Evolutionary conservation across 2,329 filamentous ascomycete species (phyloP).

Genomic region (Conoideocrella luteorostrata): DNA sequence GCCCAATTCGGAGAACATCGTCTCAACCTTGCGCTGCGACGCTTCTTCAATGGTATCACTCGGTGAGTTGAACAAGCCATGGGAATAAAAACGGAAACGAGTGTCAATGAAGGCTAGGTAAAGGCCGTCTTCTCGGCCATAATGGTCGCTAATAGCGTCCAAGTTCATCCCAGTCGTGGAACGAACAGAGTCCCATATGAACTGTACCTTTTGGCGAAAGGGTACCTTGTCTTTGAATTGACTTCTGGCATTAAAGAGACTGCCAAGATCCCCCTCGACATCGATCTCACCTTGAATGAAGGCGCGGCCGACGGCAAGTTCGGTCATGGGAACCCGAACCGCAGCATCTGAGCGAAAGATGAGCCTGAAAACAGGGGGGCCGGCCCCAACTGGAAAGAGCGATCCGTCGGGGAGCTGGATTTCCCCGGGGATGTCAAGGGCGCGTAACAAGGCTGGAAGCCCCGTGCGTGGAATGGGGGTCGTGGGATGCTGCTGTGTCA

Average conservation of each 20-base stretch:
- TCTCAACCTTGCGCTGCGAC: conserved; percentile 1
- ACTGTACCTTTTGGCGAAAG: conserved; percentile 3
- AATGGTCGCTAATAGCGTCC: neutral
- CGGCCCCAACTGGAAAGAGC: neutral
- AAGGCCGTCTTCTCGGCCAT: conserved; percentile 1
- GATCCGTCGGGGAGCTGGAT: conserved; percentile 4
- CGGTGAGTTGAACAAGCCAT: conserved; percentile 1
- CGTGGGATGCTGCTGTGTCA: too few relatives aligned
- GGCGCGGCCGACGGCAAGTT: conserved; percentile 1
- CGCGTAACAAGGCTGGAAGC: too few relatives aligned
- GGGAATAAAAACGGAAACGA: conserved; percentile 1
- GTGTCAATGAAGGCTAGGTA: conserved; percentile 2
- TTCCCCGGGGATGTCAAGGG: conserved; percentile 1
- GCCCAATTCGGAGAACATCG: conserved; percentile 1
- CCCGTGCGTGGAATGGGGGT: too few relatives aligned
- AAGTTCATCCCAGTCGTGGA: neutral
- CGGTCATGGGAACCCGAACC: conserved; percentile 1
- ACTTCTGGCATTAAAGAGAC: neutral
- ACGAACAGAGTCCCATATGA: conserved; percentile 1
- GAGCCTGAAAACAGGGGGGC: neutral
- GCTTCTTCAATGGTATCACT: neutral
- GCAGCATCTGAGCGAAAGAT: conserved; percentile 1
- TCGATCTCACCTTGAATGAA: conserved; percentile 6
- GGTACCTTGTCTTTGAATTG: conserved; percentile 2
- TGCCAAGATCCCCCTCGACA: conserved; percentile 1